A percentile compares a stretch with the other conserved stretches of the same genome.
phyloP scores from a whole-genome alignment of 768 basidiomycete genomes.

The Leccinellum rugosiceps region DNA sequence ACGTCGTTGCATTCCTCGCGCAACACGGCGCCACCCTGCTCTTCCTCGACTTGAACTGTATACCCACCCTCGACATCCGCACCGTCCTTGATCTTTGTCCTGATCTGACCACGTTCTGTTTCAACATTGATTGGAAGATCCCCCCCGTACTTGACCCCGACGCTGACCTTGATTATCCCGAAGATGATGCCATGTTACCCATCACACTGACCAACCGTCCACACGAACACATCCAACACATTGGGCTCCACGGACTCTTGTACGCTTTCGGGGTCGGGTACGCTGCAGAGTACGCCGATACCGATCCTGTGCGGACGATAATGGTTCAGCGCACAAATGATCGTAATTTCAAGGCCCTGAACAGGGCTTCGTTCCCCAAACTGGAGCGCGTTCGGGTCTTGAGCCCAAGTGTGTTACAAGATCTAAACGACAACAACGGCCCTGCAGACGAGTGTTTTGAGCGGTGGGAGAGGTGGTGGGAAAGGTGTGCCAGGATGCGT shows the following conservation, averaged over 20 bases:
- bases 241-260: constrained; percentile 67
- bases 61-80: constrained; percentile 53
- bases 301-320: constrained; percentile 42
- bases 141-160: constrained; percentile 15
- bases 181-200: constrained; percentile 32
- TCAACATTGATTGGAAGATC: constrained; percentile 75
- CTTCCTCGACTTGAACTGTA: constrained; percentile 64
- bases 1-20: constrained; percentile 55
- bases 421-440: constrained; percentile 54
- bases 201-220: constrained; percentile 47
- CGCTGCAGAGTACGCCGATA: constrained; percentile 40
- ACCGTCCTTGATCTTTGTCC: constrained; percentile 64
- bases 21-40: constrained; percentile 55
- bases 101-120: constrained; percentile 55
- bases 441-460: constrained; percentile 40
- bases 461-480: constrained; percentile 73
- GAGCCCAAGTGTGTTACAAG: constrained; percentile 50
- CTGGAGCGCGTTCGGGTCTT: constrained; percentile 58
- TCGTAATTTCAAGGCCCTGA: constrained; percentile 52
- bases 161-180: constrained; percentile 11
- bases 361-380: constrained; percentile 56
- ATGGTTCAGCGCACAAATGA: constrained; percentile 61
- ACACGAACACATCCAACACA: constrained; percentile 53
- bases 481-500: constrained; percentile 43
- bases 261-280: constrained; percentile 68